phyloP scores from a whole-genome alignment of 1,139 yeast genomes.

The Candida albicans region DNA sequence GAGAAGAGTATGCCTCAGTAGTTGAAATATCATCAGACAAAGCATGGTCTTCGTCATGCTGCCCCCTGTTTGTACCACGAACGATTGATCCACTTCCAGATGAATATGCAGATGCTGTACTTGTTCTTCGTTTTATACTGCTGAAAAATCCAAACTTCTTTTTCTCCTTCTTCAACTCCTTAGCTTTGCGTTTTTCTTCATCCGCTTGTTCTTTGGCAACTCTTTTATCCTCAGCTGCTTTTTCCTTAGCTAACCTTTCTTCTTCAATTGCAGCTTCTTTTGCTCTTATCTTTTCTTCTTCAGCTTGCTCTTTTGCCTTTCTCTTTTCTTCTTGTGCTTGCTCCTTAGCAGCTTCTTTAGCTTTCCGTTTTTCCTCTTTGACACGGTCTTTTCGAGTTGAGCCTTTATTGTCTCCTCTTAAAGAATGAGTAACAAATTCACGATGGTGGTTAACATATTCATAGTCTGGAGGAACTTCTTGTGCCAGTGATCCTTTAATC shows the following conservation, averaged over 20 bases:
- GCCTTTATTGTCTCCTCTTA: conserved; percentile 26
- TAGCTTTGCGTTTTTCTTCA: conserved; percentile 13
- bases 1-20: too few species aligned
- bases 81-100: not conserved
- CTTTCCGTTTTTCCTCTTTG: conserved; percentile 32
- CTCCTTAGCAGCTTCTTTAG: conserved; percentile 17
- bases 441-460: conserved; percentile 40
- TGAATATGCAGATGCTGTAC: not conserved
- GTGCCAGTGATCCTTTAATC: conserved; percentile 3
- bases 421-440: conserved; percentile 39
- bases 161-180: conserved; percentile 7
- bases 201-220: conserved; percentile 12
- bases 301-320: conserved; percentile 12
- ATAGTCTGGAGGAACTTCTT: conserved; percentile 18
- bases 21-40: too few species aligned
- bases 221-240: conserved; percentile 10
- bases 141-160: not conserved
- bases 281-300: conserved; percentile 13
- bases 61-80: not conserved
- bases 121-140: not conserved
- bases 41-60: too few species aligned
- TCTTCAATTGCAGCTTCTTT: conserved; percentile 12
- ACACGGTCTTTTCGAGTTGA: conserved; percentile 30
- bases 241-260: conserved; percentile 15
- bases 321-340: conserved; percentile 18